Evolutionary conservation across 371 early-diverging fungal genomes (phyloP).

Genomic region (Batkoa obscura): DNA sequence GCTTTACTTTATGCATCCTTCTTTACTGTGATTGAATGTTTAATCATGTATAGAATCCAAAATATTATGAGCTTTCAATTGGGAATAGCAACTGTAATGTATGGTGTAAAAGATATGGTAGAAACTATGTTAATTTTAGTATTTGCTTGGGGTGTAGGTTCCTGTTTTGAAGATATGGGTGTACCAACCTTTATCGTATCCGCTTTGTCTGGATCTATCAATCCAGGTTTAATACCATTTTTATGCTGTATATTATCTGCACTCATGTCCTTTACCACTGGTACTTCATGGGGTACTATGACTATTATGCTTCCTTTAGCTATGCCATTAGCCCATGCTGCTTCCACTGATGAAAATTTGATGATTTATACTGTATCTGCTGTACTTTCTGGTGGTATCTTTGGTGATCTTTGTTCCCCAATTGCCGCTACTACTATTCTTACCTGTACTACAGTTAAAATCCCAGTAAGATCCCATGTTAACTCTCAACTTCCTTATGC

Average conservation of each 20-base stretch:
- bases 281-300: slow-evolving; percentile 9
- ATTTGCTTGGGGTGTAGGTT: slow-evolving; percentile 6
- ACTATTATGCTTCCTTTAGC: slow-evolving; percentile 6
- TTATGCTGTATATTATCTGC: background rate
- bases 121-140: slow-evolving; percentile 5
- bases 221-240: slow-evolving; percentile 1
- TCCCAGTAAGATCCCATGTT: slow-evolving; percentile 3
- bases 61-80: background rate
- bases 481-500: slow-evolving; percentile 6
- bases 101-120: slow-evolving; percentile 6
- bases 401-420: slow-evolving; percentile 5
- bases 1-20: slow-evolving; percentile 6
- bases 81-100: background rate
- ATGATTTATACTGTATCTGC: background rate
- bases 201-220: background rate
- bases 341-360: background rate
- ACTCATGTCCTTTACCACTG: slow-evolving; percentile 3
- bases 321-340: background rate
- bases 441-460: background rate
- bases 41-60: slow-evolving; percentile 6
- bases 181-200: background rate
- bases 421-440: slow-evolving; percentile 6
- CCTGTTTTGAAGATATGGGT: background rate
- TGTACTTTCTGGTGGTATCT: slow-evolving; percentile 5
- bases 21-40: background rate